Percentiles rank a stretch among this genome's conserved stretches.
phyloP scores from a whole-genome alignment of 2,329 filamentous ascomycete genomes.

The Exophiala spinifera region DNA sequence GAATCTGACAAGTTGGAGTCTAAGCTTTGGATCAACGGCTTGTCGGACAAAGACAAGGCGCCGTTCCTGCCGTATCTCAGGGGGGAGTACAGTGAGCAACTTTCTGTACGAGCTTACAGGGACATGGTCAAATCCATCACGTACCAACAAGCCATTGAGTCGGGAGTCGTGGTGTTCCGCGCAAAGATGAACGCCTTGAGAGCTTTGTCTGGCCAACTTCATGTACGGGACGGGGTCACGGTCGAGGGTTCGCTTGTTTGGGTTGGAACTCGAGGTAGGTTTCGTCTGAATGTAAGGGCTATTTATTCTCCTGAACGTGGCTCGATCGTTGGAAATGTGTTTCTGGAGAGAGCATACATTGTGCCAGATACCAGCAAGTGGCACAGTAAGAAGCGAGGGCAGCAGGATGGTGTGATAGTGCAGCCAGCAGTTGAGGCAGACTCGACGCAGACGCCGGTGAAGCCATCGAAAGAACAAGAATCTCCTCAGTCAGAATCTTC shows the following conservation, averaged over 20 bases:
- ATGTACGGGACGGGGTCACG: constrained; percentile 7
- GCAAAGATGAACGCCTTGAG: constrained; percentile 8
- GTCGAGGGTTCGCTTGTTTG: constrained; percentile 19
- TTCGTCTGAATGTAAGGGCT: constrained; percentile 18
- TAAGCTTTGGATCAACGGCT: constrained; percentile 1
- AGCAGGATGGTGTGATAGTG: not conserved
- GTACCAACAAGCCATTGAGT: constrained; percentile 20
- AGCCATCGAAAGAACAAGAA: not conserved
- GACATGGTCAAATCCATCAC: constrained; percentile 22
- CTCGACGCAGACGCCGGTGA: not conserved
- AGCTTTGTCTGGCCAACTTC: constrained; percentile 1
- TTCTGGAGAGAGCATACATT: constrained; percentile 14
- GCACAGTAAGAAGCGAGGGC: constrained; percentile 1
- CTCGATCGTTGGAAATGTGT: constrained; percentile 15
- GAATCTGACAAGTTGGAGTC: constrained; percentile 12
- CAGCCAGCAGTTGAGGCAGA: not conserved
- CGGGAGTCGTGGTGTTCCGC: constrained; percentile 18
- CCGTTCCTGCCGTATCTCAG: constrained; percentile 17
- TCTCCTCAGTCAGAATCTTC: not conserved
- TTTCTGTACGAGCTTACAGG: constrained; percentile 12
- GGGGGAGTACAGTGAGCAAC: constrained; percentile 21
- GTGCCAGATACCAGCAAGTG: constrained; percentile 16
- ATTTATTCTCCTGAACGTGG: constrained; percentile 21
- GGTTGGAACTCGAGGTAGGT: constrained; percentile 19
- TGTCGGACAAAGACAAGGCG: constrained; percentile 11